These are phyloP conservation scores for Aeschynomene evenia DNA, from an alignment of 306 rosid species.

Conservation along the genomic window DNA sequence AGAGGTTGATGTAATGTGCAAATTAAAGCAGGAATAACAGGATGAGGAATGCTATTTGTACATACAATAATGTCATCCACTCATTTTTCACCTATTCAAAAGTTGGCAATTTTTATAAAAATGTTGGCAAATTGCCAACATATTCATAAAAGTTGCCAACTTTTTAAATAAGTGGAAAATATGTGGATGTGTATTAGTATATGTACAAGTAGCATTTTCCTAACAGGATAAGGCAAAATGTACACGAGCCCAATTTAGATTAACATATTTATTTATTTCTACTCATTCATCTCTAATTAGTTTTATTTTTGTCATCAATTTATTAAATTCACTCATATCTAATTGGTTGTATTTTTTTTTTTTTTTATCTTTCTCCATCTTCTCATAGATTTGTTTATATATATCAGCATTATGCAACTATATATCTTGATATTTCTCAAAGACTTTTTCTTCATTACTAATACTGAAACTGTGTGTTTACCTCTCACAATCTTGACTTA, in stretches of 20 bases:
- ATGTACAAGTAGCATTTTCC: no score
- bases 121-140: no score
- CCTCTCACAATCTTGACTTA: neutral
- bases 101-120: no score
- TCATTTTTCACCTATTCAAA: no score
- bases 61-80: no score
- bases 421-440: neutral
- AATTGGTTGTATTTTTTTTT: neutral
- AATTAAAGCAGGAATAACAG: neutral
- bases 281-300: neutral
- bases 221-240: neutral
- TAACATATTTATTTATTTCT: neutral
- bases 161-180: no score
- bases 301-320: no score
- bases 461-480: neutral
- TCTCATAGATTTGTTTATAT: neutral
- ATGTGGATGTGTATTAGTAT: no score
- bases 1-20: neutral
- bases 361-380: neutral
- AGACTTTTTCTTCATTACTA: neutral
- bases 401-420: neutral
- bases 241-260: neutral
- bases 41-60: no score
- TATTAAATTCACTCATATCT: no score
- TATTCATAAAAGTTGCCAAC: no score